Base-by-base conservation (phyloP, 768 basidiomycete species). In the Leccinum longicurvipes region DNA sequence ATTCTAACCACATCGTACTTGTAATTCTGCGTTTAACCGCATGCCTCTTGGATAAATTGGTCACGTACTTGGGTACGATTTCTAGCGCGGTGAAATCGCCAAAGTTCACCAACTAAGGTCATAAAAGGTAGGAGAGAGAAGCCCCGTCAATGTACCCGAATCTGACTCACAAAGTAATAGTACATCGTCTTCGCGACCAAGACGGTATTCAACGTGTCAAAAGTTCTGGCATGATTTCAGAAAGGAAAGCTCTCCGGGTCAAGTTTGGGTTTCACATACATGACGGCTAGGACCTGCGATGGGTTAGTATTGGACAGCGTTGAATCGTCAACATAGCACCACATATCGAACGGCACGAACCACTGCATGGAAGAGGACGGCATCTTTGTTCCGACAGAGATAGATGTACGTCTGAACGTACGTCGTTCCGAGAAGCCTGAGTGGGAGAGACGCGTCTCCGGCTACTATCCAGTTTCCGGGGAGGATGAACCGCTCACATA, bases 401-500 rank as follows among this genome's bases (percentile, higher is more conserved):
- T 63, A 60, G 44, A 47, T 6, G 17, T 36, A 47, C 21, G 49
- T 50, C 50, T 54, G 51, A 11, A 64, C 25, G 21, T 53, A 53
- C 6, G 54, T 51, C 21, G 19, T 41, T 8, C 60, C 53, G 14
- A 56, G 54, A 25, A 59, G 36, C 54, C 52, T 60, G 39, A 3
- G 17, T 9, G 29, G 19, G 31, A 53, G 27, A 41, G 17, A 21
- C 9, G 3, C 9, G 28, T 57, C 42, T 36, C 46, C 9, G 7
- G n/a, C n/a, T n/a, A 24, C 14, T 24, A 42, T 12, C 19, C 5
- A 2, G 25, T n/a, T 23, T 17, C 17, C 24, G 25, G 5, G 17
- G 17, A 47, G 21, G 47, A 29, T 29, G 9, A 19, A 17, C n/a
- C 21, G 28, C 56, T 29, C 34, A 60, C 53, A 47, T 54, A 10